Base-by-base conservation (phyloP, 805 yeast species). In the Ogataea neopini region DNA sequence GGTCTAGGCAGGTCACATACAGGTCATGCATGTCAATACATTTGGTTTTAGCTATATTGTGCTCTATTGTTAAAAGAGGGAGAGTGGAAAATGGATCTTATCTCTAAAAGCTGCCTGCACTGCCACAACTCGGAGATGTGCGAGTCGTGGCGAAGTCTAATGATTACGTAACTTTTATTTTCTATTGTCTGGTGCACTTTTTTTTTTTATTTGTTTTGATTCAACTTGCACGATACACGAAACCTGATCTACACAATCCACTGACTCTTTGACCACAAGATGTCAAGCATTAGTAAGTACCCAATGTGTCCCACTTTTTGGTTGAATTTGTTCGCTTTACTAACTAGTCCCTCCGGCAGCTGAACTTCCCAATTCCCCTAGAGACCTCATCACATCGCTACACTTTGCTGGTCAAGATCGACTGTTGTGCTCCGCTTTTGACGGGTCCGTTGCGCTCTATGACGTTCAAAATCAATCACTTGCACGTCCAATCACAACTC, bases 301-400 rank as follows among this genome's bases (percentile, higher is more conserved):
- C 8, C 6, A 10, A 6, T n/a, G n/a, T n/a, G n/a, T n/a, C n/a
- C n/a, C n/a, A n/a, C n/a, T n/a, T n/a, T n/a, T n/a, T n/a, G n/a
- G n/a, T n/a, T n/a, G n/a, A n/a, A n/a, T n/a, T n/a, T n/a, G n/a
- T n/a, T n/a, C n/a, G n/a, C n/a, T n/a, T n/a, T n/a, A n/a, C n/a
- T n/a, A n/a, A 22, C 44, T 32, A 30, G 32, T 28, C 13, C 15
- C 20, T 34, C 22, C 22, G 32, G n/a, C 41, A 48, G 44, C 30
- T 37, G 47, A 41, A 15, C 48, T 53, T n/a, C 47, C 49, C n/a
- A 43, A 46, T 13, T 49, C 53, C 10, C 47, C 51, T 9, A 13
- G 6, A 30, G 56, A 52, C 40, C 26, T 52, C 29, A 32, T 52
- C 22, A 49, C 56, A 11, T 46, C 52, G 9, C 39, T 55, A 20